These are phyloP conservation scores for Ramularia endophylla DNA, from an alignment of 2,329 filamentous ascomycete genomes.

Conservation along the genomic window DNA sequence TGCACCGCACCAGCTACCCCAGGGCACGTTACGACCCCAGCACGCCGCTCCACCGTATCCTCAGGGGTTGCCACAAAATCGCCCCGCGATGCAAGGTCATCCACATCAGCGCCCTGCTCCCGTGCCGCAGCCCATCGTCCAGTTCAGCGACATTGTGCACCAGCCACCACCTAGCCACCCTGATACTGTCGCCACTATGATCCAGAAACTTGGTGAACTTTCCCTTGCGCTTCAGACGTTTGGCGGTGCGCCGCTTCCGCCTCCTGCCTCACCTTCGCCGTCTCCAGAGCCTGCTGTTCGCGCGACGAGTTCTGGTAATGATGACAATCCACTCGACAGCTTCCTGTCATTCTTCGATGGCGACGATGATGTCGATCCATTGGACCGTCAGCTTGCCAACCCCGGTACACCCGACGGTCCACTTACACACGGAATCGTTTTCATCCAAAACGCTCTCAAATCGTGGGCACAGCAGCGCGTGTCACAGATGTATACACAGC, in stretches of 20 bases:
- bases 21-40: conserved; percentile 1
- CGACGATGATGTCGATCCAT: conserved; percentile 14
- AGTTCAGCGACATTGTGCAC: conserved; percentile 16
- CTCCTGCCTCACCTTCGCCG: conserved; percentile 4
- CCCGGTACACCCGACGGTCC: conserved; percentile 21
- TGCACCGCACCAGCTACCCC: conserved; percentile 2
- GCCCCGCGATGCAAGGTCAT: conserved; percentile 7
- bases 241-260: conserved; percentile 20
- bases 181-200: conserved; percentile 22
- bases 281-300: conserved; percentile 4
- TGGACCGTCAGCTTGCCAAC: conserved; percentile 11
- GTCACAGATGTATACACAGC: conserved; percentile 15
- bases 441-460: conserved; percentile 30
- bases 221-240: conserved; percentile 24
- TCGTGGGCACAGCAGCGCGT: conserved; percentile 29
- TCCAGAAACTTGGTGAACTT: conserved; percentile 21
- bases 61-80: conserved; percentile 5
- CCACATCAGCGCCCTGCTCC: conserved; percentile 6
- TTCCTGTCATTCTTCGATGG: conserved; percentile 24
- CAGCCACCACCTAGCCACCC: conserved; percentile 13
- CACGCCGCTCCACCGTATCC: conserved; percentile 6
- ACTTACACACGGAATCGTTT: conserved; percentile 27
- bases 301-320: background rate
- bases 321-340: conserved; percentile 16
- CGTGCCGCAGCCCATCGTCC: conserved; percentile 16